Evolutionary conservation across 768 basidiomycete species (phyloP).

Genomic region (Pilatotrama ljubarskyi): DNA sequence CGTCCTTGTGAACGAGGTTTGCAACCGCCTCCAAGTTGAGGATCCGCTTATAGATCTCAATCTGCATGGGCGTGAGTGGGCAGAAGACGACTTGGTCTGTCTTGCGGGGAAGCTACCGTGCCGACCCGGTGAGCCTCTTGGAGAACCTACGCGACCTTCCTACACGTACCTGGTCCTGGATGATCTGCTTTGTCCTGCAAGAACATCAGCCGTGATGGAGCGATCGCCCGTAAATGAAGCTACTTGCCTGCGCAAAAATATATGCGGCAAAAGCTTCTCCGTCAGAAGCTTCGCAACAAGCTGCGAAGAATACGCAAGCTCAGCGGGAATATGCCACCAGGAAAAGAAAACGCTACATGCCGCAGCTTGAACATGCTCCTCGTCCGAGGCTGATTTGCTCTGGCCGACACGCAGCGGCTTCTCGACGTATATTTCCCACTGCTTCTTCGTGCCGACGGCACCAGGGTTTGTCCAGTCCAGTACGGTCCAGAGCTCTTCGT

Average conservation of each 20-base stretch:
- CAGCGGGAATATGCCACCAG: not conserved
- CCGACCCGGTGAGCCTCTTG: not conserved
- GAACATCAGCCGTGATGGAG: not conserved
- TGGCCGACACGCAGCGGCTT: constrained; percentile 71
- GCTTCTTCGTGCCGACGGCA: constrained; percentile 61
- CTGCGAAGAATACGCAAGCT: constrained; percentile 33
- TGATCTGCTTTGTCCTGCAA: constrained; percentile 73
- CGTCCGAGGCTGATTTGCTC: constrained; percentile 60
- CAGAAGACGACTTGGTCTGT: constrained; percentile 93
- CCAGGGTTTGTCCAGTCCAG: constrained; percentile 92
- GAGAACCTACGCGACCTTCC: not conserved
- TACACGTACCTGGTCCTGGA: constrained; percentile 63
- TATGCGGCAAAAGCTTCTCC: constrained; percentile 71
- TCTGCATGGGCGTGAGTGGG: constrained; percentile 73
- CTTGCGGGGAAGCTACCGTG: constrained; percentile 76
- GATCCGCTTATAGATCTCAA: constrained; percentile 70
- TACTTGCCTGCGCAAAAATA: constrained; percentile 76
- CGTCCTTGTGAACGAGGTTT: constrained; percentile 69
- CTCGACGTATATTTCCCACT: constrained; percentile 78
- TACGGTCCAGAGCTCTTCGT: constrained; percentile 90
- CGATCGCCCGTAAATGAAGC: not conserved
- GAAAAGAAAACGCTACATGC: constrained; percentile 34
- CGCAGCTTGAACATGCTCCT: constrained; percentile 56
- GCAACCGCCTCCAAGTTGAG: constrained; percentile 65
- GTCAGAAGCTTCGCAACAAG: constrained; percentile 61